Evolutionary conservation across 306 rosid species (phyloP), one percentile per base, ranked within the genome.

Genomic region (Castanospermum australe): DNA sequence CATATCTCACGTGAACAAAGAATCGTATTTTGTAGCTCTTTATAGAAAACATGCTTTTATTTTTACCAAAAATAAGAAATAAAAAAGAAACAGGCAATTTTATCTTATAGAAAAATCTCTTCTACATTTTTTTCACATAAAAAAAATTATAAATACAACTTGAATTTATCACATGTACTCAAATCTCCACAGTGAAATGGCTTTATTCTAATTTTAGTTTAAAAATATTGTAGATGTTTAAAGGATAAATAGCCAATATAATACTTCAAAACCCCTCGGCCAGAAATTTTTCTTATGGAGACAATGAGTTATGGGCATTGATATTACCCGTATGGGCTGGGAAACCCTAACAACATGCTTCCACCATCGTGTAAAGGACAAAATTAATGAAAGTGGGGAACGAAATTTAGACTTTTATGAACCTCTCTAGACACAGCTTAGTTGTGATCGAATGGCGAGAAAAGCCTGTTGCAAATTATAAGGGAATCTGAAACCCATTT

Each of bases 1-100:
- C 39, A 76, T 54, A 44, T 67, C 85, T 83, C 86, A 82, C 78
- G 82, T 75, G 89, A 89, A 60, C 71, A 77, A 70, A 78, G 82
- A 33, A 71, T 81, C 30, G 17, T 72, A 67, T 51, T 54, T 56
- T 67, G 38, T 63, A 62, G 13, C 15, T 4, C 5, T 45, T 71
- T 12, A 47, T 60, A 51, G 8, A 51, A 78, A 35, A 66, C 0
- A 2, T 4, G n/a, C 0, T 50, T 62, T 8, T 15, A 24, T 60
- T 25, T 42, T 39, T 10, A 47, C 18, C 33, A 56, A 56, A 35
- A 71, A n/a, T 28, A 39, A 36, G 1, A 2, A 12, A 55, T 0
- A 2, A 59, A 28, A 48, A 33, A 52, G 59, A 68, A 68, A 72
- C 6, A 5, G 4, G 7, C 6, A 45, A 12, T 35, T 79, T 45